A percentile compares a stretch with the other conserved stretches of the same genome.
Evolutionary conservation across 371 early-diverging fungal species (phyloP).

Genomic region (Mucor saturninus): DNA sequence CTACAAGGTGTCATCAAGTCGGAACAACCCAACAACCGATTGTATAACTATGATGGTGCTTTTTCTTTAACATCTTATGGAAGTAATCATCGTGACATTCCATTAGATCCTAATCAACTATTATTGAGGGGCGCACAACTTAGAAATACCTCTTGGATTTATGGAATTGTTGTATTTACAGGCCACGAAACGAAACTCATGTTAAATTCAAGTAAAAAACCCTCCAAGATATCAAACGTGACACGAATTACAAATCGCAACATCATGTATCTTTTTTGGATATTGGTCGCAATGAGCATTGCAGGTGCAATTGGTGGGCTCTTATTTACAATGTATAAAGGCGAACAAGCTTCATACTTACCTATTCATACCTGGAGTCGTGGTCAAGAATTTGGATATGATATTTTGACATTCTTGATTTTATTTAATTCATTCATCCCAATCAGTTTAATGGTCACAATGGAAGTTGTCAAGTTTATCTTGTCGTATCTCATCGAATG

Average conservation of each 20-base stretch:
- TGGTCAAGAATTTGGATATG: conserved; percentile 52
- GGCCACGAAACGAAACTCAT: conserved; percentile 88
- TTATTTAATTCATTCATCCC: conserved; percentile 86
- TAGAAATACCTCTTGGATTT: conserved; percentile 83
- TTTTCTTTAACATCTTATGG: conserved; percentile 45
- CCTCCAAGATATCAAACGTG: conserved; percentile 44
- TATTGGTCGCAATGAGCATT: conserved; percentile 78
- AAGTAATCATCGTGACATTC: conserved; percentile 57
- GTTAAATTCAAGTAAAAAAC: conserved; percentile 61
- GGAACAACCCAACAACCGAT: conserved; percentile 79
- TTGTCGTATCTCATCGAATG: conserved; percentile 68
- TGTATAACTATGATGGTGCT: conserved; percentile 82
- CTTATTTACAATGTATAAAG: conserved; percentile 47
- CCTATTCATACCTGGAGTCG: conserved; percentile 23
- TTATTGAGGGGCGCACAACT: conserved; percentile 76
- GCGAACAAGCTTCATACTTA: conserved; percentile 29
- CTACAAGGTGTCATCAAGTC: conserved; percentile 64
- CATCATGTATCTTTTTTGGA: conserved; percentile 85
- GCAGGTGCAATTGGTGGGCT: conserved; percentile 76
- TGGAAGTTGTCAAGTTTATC: conserved; percentile 75
- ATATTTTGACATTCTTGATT: conserved; percentile 80
- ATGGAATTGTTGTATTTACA: conserved; percentile 79
- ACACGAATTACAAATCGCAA: conserved; percentile 88
- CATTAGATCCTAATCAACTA: conserved; percentile 77
- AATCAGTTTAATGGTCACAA: conserved; percentile 79